Base-by-base conservation (phyloP, 345 rosid genomes). In the Lepidium didymum region DNA sequence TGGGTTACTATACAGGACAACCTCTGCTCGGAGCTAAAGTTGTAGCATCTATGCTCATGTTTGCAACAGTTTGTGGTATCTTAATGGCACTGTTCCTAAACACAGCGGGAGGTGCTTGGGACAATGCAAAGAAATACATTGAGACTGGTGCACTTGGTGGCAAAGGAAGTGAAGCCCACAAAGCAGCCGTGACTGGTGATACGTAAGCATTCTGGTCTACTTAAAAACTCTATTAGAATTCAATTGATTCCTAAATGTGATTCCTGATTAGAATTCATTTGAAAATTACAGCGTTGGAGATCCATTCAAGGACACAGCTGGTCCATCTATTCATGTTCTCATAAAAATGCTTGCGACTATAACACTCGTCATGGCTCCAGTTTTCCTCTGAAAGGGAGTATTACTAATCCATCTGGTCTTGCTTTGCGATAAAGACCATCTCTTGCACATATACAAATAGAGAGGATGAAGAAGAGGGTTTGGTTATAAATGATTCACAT, bases 21-120 rank as follows among this genome's bases (percentile, higher is more conserved):
- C 86, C 99, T 44, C 86, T 94, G 11, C 97, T 94, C 16, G 99
- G 97, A 68, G 96, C 96, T 36, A 91, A 91, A 83, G 97, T 89
- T 45, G 99, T 89, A 75, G 97, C 97, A 75, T 56, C 99, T 25
- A 63, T 91, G 84, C 82, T 89, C 74, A 91, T 94, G 97, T 94
- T 94, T 69, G 99, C 93, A 49, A 94, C 99, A 5, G 99, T 94
- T 41, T 80, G 91, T 66, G 99, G 99, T 66, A 94, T 91, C 70
- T 94, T 94, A 40, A 94, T 94, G 99, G 99, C 99, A 33, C 96
- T 91, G 61, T 94, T 94, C 86, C 84, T 94, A 18, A 94, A 94
- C 81, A 94, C 99, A 16, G 85, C 99, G 1, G 99, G 99, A 21
- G 99, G 99, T 65, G 99, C 99, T 41, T 94, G 99, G 99, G 99